Conservation (phyloP, 257 asterid species). For the Fraxinus anomala region DNA sequence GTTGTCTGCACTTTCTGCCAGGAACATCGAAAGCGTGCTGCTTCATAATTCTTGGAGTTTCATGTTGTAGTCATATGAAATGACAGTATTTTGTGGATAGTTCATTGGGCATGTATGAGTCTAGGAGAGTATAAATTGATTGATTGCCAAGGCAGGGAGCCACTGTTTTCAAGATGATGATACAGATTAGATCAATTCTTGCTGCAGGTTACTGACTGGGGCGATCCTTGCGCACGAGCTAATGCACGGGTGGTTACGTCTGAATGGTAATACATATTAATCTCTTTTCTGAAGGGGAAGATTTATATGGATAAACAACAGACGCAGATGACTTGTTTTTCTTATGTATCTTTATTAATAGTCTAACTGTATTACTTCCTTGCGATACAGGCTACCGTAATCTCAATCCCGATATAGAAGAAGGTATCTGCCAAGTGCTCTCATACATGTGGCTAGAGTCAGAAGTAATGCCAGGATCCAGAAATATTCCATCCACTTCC, state of each 20-base stretch:
- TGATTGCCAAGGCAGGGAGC: too few species aligned
- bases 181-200: constrained; percentile 9
- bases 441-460: constrained; percentile 89
- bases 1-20: neutral
- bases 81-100: neutral
- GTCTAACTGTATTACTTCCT: neutral
- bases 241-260: constrained; percentile 98
- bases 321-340: neutral
- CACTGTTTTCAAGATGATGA: neutral
- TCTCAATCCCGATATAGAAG: constrained; percentile 80
- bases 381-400: constrained; percentile 58
- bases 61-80: neutral
- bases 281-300: neutral
- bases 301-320: neutral
- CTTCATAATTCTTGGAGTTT: neutral
- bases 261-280: constrained; percentile 56
- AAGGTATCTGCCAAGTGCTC: constrained; percentile 95
- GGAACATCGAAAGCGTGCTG: neutral
- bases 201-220: constrained; percentile 85
- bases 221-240: constrained; percentile 98
- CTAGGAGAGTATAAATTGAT: too few species aligned
- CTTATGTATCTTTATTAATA: neutral
- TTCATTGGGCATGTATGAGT: neutral
- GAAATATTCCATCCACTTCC: constrained; percentile 50
- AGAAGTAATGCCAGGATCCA: constrained; percentile 62